A percentile compares a stretch with the other conserved stretches of the same genome.
phyloP scores from a whole-genome alignment of 371 early-diverging fungal genomes.

The Mycotypha africana region DNA sequence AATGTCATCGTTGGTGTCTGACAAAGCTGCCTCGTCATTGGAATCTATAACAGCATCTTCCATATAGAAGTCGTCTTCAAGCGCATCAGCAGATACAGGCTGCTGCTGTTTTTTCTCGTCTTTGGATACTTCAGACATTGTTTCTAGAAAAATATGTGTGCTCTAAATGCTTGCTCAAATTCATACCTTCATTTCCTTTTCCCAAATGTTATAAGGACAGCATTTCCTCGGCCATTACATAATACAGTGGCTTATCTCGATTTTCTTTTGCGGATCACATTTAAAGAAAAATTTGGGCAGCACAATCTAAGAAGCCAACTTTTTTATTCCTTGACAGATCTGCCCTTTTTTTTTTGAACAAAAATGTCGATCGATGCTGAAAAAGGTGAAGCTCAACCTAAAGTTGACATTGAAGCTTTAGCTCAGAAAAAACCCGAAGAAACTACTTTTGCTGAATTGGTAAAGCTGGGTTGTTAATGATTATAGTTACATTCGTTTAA shows the following conservation, averaged over 20 bases:
- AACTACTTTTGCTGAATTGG: conserved; percentile 23
- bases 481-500: too few relatives aligned
- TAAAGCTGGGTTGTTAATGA: too few relatives aligned
- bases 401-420: conserved; percentile 19
- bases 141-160: too few relatives aligned
- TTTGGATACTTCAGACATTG: conserved; percentile 3
- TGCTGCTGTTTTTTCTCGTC: too few relatives aligned
- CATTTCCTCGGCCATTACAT: too few relatives aligned
- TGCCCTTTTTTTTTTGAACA: background rate
- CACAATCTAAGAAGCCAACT: background rate
- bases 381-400: conserved; percentile 9
- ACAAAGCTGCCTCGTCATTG: conserved; percentile 29
- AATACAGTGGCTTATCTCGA: background rate
- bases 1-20: conserved; percentile 13
- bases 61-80: conserved; percentile 62
- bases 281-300: background rate
- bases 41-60: conserved; percentile 40
- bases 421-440: conserved; percentile 19
- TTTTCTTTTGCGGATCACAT: background rate
- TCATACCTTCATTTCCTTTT: too few relatives aligned
- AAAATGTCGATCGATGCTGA: conserved; percentile 4
- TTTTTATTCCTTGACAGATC: background rate
- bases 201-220: too few relatives aligned
- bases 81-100: conserved; percentile 49
- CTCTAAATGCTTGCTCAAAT: too few relatives aligned